A percentile compares a stretch with the other conserved stretches of the same genome.
Conservation (phyloP, 768 basidiomycete species). For the Lactarius pseudohatsudake region DNA sequence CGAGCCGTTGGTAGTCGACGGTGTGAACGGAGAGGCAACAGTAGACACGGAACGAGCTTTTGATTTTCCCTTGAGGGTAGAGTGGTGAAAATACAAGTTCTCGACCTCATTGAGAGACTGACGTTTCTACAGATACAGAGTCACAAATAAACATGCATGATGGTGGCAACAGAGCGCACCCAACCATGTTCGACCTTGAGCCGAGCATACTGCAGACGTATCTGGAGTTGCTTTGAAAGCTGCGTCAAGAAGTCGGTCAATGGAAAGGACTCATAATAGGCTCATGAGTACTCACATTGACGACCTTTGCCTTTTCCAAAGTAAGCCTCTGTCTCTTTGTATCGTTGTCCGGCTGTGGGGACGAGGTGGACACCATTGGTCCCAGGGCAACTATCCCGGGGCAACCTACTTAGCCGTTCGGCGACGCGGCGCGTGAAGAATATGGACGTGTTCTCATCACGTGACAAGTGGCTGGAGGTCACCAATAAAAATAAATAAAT, state of each 20-base stretch:
- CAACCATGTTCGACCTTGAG: slow-evolving; percentile 78
- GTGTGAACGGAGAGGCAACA: slow-evolving; percentile 28
- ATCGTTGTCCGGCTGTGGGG: slow-evolving; percentile 17
- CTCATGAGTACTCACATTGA: slow-evolving; percentile 44
- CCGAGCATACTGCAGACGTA: slow-evolving; percentile 71
- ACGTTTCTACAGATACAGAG: slow-evolving; percentile 51
- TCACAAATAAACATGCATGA: slow-evolving; percentile 6
- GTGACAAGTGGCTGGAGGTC: slow-evolving; percentile 9
- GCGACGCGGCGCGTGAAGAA: slow-evolving; percentile 21
- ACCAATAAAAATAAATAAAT: neutral
- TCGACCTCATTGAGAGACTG: slow-evolving; percentile 79
- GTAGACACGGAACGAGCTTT: slow-evolving; percentile 28
- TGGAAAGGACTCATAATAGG: neutral
- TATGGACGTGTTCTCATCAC: slow-evolving; percentile 30
- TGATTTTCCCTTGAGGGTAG: slow-evolving; percentile 42
- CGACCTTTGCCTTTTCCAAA: slow-evolving; percentile 55
- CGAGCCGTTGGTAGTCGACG: neutral
- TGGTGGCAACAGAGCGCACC: slow-evolving; percentile 45
- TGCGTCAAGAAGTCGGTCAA: slow-evolving; percentile 31
- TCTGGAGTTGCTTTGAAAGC: slow-evolving; percentile 70
- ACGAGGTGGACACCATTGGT: slow-evolving; percentile 21
- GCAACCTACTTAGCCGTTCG: neutral
- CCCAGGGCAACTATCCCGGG: no score
- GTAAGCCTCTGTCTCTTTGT: slow-evolving; percentile 47
- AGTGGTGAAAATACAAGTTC: slow-evolving; percentile 75